Conservation (phyloP, 306 rosid species). For the Castanopsis chinensis region DNA sequence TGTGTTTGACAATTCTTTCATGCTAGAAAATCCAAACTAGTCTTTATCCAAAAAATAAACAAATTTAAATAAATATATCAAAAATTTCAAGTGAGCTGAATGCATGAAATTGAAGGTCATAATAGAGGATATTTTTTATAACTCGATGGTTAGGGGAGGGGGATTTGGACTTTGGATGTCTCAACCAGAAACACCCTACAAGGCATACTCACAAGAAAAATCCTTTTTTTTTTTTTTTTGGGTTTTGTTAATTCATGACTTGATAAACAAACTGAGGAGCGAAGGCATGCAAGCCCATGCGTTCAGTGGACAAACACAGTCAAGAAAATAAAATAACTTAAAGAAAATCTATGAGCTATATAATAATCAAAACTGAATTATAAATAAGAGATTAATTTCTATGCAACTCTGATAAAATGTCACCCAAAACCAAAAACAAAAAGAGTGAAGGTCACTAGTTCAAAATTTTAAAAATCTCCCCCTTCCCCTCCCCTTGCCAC, state of each 20-base stretch:
- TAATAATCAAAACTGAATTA: neutral
- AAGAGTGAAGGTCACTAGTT: too few relatives aligned
- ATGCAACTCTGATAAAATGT: neutral
- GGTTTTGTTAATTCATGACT: neutral
- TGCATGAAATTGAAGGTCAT: constrained; percentile 7
- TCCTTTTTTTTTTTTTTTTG: too few relatives aligned
- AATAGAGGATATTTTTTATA: too few relatives aligned
- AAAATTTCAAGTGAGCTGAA: neutral
- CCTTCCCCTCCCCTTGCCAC: too few relatives aligned
- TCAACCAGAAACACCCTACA: neutral
- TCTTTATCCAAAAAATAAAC: neutral
- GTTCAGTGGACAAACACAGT: neutral
- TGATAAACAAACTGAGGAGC: neutral
- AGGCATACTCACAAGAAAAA: neutral
- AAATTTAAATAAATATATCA: neutral
- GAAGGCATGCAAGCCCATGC: neutral
- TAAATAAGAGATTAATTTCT: neutral
- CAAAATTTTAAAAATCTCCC: too few relatives aligned
- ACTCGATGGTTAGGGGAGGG: too few relatives aligned
- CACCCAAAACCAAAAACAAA: too few relatives aligned
- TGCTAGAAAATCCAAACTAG: neutral
- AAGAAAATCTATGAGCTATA: neutral
- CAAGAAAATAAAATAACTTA: neutral
- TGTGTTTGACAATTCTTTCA: neutral
- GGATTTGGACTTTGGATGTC: too few relatives aligned